Conservation (phyloP, 208 protist genomes). For the Trypanosoma lewisi region DNA sequence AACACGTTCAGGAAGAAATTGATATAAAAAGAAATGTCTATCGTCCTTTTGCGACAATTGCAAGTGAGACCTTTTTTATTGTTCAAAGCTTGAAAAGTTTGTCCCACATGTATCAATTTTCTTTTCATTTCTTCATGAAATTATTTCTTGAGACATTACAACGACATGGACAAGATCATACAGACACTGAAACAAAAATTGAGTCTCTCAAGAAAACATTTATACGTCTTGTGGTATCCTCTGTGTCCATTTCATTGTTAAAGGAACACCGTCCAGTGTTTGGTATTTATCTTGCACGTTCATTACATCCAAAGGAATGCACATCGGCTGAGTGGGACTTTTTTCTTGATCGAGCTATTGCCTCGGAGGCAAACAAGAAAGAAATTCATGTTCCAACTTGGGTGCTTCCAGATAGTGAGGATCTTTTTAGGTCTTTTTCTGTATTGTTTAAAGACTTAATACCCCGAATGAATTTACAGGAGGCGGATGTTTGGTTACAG, state of each 20-base stretch:
- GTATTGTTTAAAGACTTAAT: slow-evolving; percentile 75
- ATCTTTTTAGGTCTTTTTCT: slow-evolving; percentile 74
- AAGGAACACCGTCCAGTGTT: slow-evolving; percentile 96
- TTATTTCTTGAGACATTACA: slow-evolving; percentile 74
- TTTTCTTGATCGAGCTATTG: slow-evolving; percentile 79
- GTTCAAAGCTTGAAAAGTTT: slow-evolving; percentile 87
- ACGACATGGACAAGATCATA: slow-evolving; percentile 66
- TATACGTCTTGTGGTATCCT: slow-evolving; percentile 75
- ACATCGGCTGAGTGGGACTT: slow-evolving; percentile 91
- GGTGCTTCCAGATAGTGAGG: slow-evolving; percentile 82
- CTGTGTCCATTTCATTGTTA: slow-evolving; percentile 90
- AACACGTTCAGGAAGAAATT: slow-evolving; percentile 87
- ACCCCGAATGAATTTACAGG: slow-evolving; percentile 68
- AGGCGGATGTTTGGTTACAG: slow-evolving; percentile 90
- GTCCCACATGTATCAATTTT: slow-evolving; percentile 98
- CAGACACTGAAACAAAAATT: slow-evolving; percentile 88
- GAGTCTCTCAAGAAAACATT: slow-evolving; percentile 71
- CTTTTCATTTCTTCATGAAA: slow-evolving; percentile 89
- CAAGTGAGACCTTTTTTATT: slow-evolving; percentile 92
- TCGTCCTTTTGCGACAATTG: slow-evolving; percentile 88
- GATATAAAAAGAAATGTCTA: slow-evolving; percentile 95
- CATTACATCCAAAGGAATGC: slow-evolving; percentile 65
- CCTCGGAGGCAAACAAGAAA: slow-evolving; percentile 52
- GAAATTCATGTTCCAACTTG: slow-evolving; percentile 84
- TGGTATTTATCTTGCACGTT: slow-evolving; percentile 92